These are phyloP conservation scores for Trypanosomatidae sp. DNA, from an alignment of 208 protist species.

Conservation along the genomic window DNA sequence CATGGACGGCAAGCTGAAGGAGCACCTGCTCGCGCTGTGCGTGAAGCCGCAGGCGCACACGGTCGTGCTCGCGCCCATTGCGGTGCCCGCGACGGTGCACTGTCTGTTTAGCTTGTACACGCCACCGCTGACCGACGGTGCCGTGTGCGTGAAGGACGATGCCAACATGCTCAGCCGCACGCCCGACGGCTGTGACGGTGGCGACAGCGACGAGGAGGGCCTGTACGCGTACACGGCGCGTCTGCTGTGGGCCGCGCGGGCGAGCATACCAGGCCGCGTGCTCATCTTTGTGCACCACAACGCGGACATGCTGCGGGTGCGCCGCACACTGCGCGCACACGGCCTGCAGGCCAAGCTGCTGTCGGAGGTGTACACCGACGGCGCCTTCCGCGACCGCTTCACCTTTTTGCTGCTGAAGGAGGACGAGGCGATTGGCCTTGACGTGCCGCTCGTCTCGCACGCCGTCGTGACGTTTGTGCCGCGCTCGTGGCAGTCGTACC, in stretches of 20 bases:
- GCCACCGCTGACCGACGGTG: no score
- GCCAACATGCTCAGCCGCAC: no score
- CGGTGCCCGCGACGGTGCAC: conserved; percentile 58
- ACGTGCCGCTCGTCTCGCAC: conserved; percentile 70
- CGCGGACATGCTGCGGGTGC: conserved; percentile 37
- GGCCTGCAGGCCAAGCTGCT: conserved; percentile 72
- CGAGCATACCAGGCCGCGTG: conserved; percentile 52
- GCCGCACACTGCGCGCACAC: conserved; percentile 28
- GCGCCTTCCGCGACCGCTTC: conserved; percentile 35
- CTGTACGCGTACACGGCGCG: conserved; percentile 20
- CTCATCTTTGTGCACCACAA: conserved; percentile 46
- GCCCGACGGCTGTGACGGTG: no score
- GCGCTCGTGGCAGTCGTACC: conserved; percentile 38
- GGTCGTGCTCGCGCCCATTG: conserved; percentile 48
- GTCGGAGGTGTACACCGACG: conserved; percentile 51
- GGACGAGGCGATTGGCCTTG: conserved; percentile 55
- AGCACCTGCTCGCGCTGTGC: conserved; percentile 66
- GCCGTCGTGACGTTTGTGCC: conserved; percentile 75
- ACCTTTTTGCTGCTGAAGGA: conserved; percentile 67
- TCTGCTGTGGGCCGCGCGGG: conserved; percentile 49
- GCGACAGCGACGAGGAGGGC: no score
- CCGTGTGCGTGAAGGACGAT: no score
- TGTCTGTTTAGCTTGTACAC: conserved; percentile 47
- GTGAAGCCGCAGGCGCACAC: conserved; percentile 60
- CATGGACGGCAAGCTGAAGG: conserved; percentile 37